Percentiles rank a stretch among this genome's conserved stretches.
Conservation (phyloP, 1,139 yeast species). For the Geotrichum fermentans region DNA sequence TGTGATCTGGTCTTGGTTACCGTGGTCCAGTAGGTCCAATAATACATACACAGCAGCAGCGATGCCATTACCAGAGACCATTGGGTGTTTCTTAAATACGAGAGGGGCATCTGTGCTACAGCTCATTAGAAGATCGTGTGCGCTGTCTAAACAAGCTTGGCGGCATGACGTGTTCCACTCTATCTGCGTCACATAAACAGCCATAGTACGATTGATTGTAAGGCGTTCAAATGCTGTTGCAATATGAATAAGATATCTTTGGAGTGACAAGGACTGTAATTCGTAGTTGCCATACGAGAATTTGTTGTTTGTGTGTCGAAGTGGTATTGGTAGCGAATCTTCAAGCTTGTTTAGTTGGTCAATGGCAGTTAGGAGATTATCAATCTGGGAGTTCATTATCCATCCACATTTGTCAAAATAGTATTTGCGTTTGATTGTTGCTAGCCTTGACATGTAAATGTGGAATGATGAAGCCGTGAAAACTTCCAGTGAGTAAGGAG, state of each 20-base stretch:
- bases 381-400: neutral
- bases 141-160: slow-evolving; percentile 13
- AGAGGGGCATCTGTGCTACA: slow-evolving; percentile 11
- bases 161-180: slow-evolving; percentile 19
- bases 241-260: slow-evolving; percentile 18
- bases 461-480: slow-evolving; percentile 16
- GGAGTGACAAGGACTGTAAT: slow-evolving; percentile 13
- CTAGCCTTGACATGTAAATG: slow-evolving; percentile 14
- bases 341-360: slow-evolving; percentile 7
- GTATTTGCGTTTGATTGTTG: slow-evolving; percentile 16
- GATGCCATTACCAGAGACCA: slow-evolving; percentile 20
- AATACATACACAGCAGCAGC: slow-evolving; percentile 21
- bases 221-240: slow-evolving; percentile 18
- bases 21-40: slow-evolving; percentile 19
- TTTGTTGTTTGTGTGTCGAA: slow-evolving; percentile 2
- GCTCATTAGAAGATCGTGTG: slow-evolving; percentile 11
- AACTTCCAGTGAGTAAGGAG: slow-evolving; percentile 4
- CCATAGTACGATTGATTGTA: slow-evolving; percentile 19
- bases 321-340: slow-evolving; percentile 6
- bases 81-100: slow-evolving; percentile 20
- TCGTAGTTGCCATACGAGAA: slow-evolving; percentile 13
- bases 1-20: slow-evolving; percentile 9
- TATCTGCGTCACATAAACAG: slow-evolving; percentile 15
- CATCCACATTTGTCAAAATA: slow-evolving; percentile 13
- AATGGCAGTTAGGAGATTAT: slow-evolving; percentile 11